These are phyloP conservation scores for Fusarium nurragi DNA, from an alignment of 2,329 filamentous ascomycete species.

Conservation along the genomic window DNA sequence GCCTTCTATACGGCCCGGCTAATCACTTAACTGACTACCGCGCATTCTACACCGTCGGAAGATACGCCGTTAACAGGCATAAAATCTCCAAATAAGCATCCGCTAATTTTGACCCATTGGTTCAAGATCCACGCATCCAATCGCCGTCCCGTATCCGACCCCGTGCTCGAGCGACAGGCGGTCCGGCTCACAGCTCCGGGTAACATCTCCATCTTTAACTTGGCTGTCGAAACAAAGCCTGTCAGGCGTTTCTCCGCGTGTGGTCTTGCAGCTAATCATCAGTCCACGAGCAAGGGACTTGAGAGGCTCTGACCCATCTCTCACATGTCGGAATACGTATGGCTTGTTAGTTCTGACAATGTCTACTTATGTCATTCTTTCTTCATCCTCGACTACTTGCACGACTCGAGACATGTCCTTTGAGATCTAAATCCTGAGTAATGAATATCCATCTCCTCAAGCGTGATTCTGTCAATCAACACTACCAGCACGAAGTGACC, in stretches of 20 bases:
- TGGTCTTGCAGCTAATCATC: constrained; percentile 20
- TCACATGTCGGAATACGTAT: neutral
- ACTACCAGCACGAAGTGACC: too few species aligned
- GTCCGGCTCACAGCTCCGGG: constrained; percentile 28
- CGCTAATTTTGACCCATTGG: constrained; percentile 42
- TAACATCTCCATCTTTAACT: constrained; percentile 13
- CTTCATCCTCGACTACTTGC: constrained; percentile 8
- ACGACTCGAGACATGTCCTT: neutral
- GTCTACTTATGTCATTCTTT: constrained; percentile 17
- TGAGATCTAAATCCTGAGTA: constrained; percentile 7
- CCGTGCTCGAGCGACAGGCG: constrained; percentile 49
- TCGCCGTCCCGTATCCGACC: constrained; percentile 42
- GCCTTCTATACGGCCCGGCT: neutral
- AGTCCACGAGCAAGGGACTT: constrained; percentile 10
- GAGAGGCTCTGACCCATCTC: constrained; percentile 3
- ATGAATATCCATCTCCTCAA: neutral
- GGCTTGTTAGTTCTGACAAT: neutral
- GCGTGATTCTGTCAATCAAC: neutral
- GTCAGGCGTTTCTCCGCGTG: constrained; percentile 24
- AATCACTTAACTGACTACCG: constrained; percentile 7
- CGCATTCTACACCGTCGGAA: rapidly evolving
- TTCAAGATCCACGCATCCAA: constrained; percentile 42
- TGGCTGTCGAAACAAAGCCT: constrained; percentile 22
- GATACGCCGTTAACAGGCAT: constrained; percentile 3
- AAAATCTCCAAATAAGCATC: constrained; percentile 36